Conservation (phyloP, 352 stramenopile species). For the Globisporangium nagaii region DNA sequence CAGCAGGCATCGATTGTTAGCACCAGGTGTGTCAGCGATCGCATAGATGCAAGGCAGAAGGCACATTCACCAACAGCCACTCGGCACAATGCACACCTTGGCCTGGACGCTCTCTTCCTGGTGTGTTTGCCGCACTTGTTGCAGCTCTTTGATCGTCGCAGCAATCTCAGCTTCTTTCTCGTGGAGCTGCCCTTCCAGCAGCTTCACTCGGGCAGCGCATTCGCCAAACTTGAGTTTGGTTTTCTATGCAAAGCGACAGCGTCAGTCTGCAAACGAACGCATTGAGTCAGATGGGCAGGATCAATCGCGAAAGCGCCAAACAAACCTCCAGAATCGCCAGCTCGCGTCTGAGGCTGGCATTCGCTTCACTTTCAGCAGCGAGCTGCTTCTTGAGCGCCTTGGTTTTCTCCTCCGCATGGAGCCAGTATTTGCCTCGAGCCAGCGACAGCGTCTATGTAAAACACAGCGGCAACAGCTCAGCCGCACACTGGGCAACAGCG, state of each 20-base stretch:
- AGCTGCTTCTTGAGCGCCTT: slow-evolving; percentile 6
- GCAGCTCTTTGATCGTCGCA: slow-evolving; percentile 3
- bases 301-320: neutral
- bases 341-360: neutral
- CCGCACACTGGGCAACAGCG: neutral
- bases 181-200: neutral
- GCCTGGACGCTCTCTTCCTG: slow-evolving; percentile 14
- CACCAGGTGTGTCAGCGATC: no score
- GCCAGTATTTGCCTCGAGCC: slow-evolving; percentile 8
- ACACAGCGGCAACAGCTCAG: neutral
- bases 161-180: slow-evolving; percentile 12
- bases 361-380: neutral
- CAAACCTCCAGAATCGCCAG: neutral
- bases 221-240: neutral
- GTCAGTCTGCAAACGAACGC: no score
- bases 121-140: slow-evolving; percentile 4
- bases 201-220: neutral
- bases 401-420: slow-evolving; percentile 1
- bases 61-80: no score
- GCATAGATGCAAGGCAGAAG: no score
- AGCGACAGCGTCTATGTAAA: slow-evolving; percentile 1
- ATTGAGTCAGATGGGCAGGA: no score
- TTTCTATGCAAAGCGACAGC: neutral
- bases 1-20: no score
- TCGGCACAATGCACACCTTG: slow-evolving; percentile 7